Base-by-base conservation (phyloP, 768 basidiomycete species). In the Auricularia heimuer region DNA sequence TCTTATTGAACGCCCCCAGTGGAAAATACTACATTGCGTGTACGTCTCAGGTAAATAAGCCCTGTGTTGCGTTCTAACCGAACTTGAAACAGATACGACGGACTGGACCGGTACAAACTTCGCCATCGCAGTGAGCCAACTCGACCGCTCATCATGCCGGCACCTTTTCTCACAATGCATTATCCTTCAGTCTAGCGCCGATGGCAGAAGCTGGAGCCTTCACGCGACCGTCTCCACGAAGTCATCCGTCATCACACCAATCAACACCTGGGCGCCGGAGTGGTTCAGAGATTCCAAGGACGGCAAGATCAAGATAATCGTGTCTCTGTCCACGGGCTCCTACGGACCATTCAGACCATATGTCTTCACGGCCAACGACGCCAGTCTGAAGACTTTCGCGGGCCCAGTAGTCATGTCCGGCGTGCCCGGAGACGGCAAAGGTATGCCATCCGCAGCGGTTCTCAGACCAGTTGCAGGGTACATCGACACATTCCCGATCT, bases 221-320 rank as follows among this genome's bases (percentile, higher is more conserved):
- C 56, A 60, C 18, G 56, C 56, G 6, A 29, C 56, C 24, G 33
- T 60, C 34, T 60, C 56, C 8, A 60, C 56, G 24, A 33, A 29
- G 10, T 60, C 56, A 8, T 60, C 56, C 56, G 56, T 60, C 56
- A 60, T 60, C 24, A n/a, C 56, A 14, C 56, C 56, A 12, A 18
- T 60, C 56, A 60, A 60, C 56, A 60, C 56, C 10, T 60, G 56
- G 56, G 56, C 56, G 4, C 56, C 56, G 11, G 56, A 60, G 29
- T 60, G 56, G 56, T 60, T 60, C 56, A 29, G 18, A 10, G 56
- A 60, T 18, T 29, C 56, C 56, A 60, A 60, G 29, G 56, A 60
- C 56, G 56, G 56, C 24, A 60, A 60, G 56, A 60, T 60, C 24
- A 60, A 60, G 56, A 60, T 60, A 8, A 34, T 60, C 56, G 56